Evolutionary conservation across 768 basidiomycete genomes (phyloP).

Genomic region (Daedaleopsis nitida): DNA sequence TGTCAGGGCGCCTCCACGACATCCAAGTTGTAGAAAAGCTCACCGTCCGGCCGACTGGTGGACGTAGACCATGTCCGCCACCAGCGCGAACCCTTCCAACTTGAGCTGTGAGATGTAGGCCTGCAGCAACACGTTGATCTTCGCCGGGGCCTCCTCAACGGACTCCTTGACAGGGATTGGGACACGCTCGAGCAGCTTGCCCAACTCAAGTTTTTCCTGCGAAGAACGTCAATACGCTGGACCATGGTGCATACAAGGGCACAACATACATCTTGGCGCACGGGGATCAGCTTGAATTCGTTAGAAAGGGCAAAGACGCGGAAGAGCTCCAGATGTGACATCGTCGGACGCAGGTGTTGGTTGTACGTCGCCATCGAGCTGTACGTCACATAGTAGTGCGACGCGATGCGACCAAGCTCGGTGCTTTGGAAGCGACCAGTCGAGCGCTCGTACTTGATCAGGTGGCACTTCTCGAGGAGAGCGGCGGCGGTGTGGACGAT

Average conservation of each 20-base stretch:
- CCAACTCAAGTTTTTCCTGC: conserved; percentile 84
- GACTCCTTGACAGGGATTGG: conserved; percentile 97
- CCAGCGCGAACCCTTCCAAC: conserved; percentile 85
- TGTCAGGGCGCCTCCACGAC: not conserved
- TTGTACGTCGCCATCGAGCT: conserved; percentile 97
- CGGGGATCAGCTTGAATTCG: conserved; percentile 92
- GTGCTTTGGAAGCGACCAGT: conserved; percentile 90
- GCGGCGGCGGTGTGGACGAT: conserved; percentile 93
- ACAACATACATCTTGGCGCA: conserved; percentile 61
- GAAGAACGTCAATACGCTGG: conserved; percentile 1
- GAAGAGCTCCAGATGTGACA: conserved; percentile 90
- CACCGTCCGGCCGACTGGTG: conserved; percentile 95
- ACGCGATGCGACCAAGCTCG: conserved; percentile 92
- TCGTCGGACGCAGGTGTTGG: conserved; percentile 84
- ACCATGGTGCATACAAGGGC: not conserved
- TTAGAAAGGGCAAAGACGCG: conserved; percentile 94
- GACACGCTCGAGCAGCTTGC: conserved; percentile 88
- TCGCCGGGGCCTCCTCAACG: conserved; percentile 94
- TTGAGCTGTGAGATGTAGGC: conserved; percentile 94
- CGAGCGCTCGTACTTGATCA: conserved; percentile 91
- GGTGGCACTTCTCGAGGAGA: conserved; percentile 89
- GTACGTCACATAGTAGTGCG: conserved; percentile 94
- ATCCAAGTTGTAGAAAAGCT: conserved; percentile 23
- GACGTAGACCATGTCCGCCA: conserved; percentile 94
- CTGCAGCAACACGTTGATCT: conserved; percentile 95